A percentile compares a stretch with the other conserved stretches of the same genome.
These are phyloP conservation scores for Luffa aegyptiaca DNA, from an alignment of 306 rosid genomes.

Conservation along the genomic window DNA sequence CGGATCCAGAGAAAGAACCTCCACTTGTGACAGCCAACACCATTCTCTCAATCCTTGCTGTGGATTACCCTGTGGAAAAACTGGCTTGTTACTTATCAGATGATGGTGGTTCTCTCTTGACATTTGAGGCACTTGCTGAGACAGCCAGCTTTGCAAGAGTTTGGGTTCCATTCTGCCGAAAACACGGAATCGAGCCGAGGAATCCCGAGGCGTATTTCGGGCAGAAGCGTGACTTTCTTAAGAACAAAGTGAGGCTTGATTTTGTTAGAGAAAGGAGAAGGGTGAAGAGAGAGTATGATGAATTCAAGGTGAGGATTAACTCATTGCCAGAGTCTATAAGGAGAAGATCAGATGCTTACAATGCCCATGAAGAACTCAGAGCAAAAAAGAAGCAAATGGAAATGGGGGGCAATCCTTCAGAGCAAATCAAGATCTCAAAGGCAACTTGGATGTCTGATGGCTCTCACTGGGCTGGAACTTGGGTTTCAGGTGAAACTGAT, in stretches of 20 bases:
- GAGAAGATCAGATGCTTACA: conserved; percentile 76
- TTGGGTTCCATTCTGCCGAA: conserved; percentile 82
- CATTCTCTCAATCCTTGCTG: conserved; percentile 77
- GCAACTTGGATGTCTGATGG: conserved; percentile 95
- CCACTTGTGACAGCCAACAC: conserved; percentile 84
- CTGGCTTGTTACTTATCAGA: conserved; percentile 79
- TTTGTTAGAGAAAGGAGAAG: conserved; percentile 74
- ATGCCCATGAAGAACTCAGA: conserved; percentile 75
- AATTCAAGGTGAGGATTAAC: conserved; percentile 72
- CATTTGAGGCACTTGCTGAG: conserved; percentile 83
- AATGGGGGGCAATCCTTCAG: conserved; percentile 35
- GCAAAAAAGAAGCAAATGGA: conserved; percentile 76
- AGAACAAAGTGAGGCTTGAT: conserved; percentile 77
- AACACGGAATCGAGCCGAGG: conserved; percentile 61
- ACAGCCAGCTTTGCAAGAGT: conserved; percentile 68
- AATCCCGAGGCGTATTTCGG: conserved; percentile 82
- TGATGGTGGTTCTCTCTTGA: conserved; percentile 75
- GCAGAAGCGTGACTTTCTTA: conserved; percentile 68
- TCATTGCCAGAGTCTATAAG: conserved; percentile 75
- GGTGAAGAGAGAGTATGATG: conserved; percentile 83
- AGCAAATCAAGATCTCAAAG: conserved; percentile 44
- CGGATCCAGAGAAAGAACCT: conserved; percentile 85
- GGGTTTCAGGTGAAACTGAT: conserved; percentile 60
- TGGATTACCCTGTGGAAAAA: conserved; percentile 74
- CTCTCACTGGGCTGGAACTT: conserved; percentile 88